Percentiles rank a stretch among this genome's conserved stretches.
Evolutionary conservation across 768 basidiomycete genomes (phyloP).

Genomic region (Boletus rubescentipes): DNA sequence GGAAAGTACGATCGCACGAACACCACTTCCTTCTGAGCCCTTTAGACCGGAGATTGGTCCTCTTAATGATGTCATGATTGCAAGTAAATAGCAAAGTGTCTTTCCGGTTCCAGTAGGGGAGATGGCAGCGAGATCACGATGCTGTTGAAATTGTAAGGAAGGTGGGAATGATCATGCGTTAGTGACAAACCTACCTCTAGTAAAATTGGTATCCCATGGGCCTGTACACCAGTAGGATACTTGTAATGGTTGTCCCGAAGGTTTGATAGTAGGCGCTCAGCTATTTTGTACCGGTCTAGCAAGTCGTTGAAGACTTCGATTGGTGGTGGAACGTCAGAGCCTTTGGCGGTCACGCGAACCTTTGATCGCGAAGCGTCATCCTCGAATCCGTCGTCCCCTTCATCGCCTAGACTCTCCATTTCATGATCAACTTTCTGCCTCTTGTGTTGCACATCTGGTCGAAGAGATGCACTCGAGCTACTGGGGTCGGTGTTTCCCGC

Average conservation of each 20-base stretch:
- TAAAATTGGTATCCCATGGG: constrained; percentile 76
- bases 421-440: constrained; percentile 30
- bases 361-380: constrained; percentile 30
- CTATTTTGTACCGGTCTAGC: constrained; percentile 52
- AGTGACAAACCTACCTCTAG: constrained; percentile 54
- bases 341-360: constrained; percentile 77
- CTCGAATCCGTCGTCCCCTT: constrained; percentile 24
- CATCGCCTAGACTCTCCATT: constrained; percentile 20
- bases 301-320: constrained; percentile 61
- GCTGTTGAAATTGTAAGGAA: constrained; percentile 37
- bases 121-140: constrained; percentile 86
- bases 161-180: neutral
- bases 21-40: constrained; percentile 50
- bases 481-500: constrained; percentile 17
- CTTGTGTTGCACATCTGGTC: constrained; percentile 20
- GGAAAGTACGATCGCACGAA: constrained; percentile 78
- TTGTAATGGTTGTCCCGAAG: constrained; percentile 58
- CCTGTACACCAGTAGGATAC: constrained; percentile 78
- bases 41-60: constrained; percentile 53
- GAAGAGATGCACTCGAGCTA: constrained; percentile 10
- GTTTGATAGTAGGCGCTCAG: constrained; percentile 64
- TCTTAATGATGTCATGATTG: constrained; percentile 63
- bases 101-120: constrained; percentile 98
- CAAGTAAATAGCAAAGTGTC: constrained; percentile 89
- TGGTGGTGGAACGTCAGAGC: constrained; percentile 61